phyloP scores from a whole-genome alignment of 139 green algal species.

The Micromonas pusilla region DNA sequence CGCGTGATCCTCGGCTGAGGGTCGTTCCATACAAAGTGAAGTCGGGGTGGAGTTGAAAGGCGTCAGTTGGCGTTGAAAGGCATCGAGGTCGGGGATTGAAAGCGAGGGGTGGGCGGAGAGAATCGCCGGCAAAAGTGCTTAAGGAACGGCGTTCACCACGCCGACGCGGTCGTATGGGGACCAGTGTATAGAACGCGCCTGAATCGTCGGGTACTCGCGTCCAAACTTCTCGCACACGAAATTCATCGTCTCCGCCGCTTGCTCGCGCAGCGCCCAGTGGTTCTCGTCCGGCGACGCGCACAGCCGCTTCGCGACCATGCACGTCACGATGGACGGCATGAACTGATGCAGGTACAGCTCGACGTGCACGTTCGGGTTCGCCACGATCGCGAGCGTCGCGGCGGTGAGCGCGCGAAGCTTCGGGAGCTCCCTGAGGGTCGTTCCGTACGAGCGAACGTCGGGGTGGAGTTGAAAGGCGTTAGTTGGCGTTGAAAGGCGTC shows the following conservation, averaged over 20 bases:
- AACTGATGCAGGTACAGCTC: slow-evolving; percentile 75
- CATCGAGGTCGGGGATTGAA: too few species aligned
- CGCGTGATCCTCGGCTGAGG: slow-evolving; percentile 45
- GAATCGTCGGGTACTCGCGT: slow-evolving; percentile 46
- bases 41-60: too few species aligned
- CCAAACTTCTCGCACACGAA: slow-evolving; percentile 1
- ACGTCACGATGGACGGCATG: slow-evolving; percentile 71
- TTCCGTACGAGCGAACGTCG: too few species aligned
- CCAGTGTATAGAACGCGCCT: too few species aligned
- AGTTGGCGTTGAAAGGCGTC: too few species aligned
- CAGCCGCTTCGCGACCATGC: slow-evolving; percentile 57
- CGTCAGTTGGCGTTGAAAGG: too few species aligned
- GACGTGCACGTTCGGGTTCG: slow-evolving; percentile 61
- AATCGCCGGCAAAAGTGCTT: too few species aligned
- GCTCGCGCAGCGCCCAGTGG: slow-evolving; percentile 29
- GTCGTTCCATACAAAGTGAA: too few species aligned
- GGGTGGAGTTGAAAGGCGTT: too few species aligned
- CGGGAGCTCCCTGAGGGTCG: slow-evolving; percentile 6
- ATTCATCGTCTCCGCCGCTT: neutral
- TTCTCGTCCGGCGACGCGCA: slow-evolving; percentile 39
- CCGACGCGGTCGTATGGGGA: too few species aligned
- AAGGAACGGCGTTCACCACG: too few species aligned
- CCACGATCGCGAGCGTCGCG: slow-evolving; percentile 48
- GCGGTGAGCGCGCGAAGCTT: slow-evolving; percentile 13
- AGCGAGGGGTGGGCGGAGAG: too few species aligned